Conservation (phyloP, 768 basidiomycete genomes). For the Lactarius trivialis region DNA sequence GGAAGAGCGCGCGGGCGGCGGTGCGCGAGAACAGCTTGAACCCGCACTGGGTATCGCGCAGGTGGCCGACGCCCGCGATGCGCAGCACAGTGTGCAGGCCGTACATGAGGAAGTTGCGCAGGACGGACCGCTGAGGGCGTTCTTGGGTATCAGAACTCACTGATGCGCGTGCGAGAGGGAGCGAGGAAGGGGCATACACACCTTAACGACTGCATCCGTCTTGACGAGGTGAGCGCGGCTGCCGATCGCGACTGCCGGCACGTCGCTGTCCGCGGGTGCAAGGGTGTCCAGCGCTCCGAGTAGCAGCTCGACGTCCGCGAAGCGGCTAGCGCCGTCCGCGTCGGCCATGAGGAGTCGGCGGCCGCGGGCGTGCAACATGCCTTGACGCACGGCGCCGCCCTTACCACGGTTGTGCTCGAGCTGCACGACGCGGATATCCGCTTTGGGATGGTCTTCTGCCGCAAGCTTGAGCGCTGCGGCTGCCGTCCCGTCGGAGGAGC, state of each 20-base stretch:
- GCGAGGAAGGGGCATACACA: slow-evolving; percentile 30
- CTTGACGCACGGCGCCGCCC: slow-evolving; percentile 89
- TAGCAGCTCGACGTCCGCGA: slow-evolving; percentile 75
- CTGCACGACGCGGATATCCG: slow-evolving; percentile 70
- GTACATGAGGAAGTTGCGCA: slow-evolving; percentile 93
- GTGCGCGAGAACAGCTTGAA: slow-evolving; percentile 91
- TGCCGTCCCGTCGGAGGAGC: slow-evolving; percentile 72
- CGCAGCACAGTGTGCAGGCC: slow-evolving; percentile 85
- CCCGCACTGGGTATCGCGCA: slow-evolving; percentile 93
- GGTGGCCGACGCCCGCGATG: slow-evolving; percentile 83
- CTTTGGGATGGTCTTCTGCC: slow-evolving; percentile 39
- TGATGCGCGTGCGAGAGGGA: background rate
- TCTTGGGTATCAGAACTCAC: background rate
- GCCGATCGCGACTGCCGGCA: slow-evolving; percentile 68
- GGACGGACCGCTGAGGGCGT: slow-evolving; percentile 60
- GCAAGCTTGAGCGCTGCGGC: slow-evolving; percentile 60
- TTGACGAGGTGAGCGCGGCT: slow-evolving; percentile 89
- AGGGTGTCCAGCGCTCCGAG: slow-evolving; percentile 69
- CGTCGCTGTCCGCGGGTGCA: slow-evolving; percentile 38
- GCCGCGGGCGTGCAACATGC: slow-evolving; percentile 79
- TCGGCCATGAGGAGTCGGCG: slow-evolving; percentile 82
- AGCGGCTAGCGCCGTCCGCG: slow-evolving; percentile 88
- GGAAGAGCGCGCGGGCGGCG: slow-evolving; percentile 79
- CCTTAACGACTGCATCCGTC: slow-evolving; percentile 91
- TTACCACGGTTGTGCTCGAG: slow-evolving; percentile 83